Conservation (phyloP, 352 stramenopile species). For the Globisporangium rhizosaccharum region DNA sequence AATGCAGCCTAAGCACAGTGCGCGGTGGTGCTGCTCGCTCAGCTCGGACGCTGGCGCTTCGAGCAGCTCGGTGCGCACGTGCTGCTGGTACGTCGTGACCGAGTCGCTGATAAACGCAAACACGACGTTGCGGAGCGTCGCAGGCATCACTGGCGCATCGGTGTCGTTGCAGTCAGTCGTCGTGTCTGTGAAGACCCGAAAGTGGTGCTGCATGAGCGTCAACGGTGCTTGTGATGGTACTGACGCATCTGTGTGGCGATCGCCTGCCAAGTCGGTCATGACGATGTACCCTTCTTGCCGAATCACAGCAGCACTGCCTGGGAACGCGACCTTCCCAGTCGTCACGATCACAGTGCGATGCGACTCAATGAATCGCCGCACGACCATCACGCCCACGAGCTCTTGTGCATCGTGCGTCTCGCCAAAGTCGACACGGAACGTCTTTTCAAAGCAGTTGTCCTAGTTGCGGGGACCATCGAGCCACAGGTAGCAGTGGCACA, state of each 20-base stretch:
- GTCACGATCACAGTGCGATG: not conserved
- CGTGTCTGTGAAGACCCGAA: not conserved
- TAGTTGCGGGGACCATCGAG: not conserved
- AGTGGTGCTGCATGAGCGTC: not conserved
- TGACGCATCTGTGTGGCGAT: not conserved
- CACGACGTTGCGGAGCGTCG: not conserved
- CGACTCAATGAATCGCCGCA: slow-evolving; percentile 1
- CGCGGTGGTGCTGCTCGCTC: not conserved
- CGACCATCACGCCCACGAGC: not conserved
- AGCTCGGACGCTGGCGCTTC: not conserved
- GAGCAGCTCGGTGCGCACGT: not conserved
- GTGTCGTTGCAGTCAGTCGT: not conserved
- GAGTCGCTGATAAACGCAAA: not conserved
- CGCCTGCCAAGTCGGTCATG: not conserved
- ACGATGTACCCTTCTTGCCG: slow-evolving; percentile 3
- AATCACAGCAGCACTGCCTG: not conserved
- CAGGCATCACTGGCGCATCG: not conserved
- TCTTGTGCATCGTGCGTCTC: not conserved
- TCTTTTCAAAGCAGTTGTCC: not conserved
- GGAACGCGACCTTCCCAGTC: not conserved
- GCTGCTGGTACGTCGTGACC: not conserved
- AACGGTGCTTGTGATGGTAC: too few relatives aligned
- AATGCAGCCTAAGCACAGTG: not conserved
- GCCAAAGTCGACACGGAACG: not conserved
- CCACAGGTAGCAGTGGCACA: too few relatives aligned